These are phyloP conservation scores for Kandelia obovata DNA, from an alignment of 345 rosid species.

Conservation along the genomic window DNA sequence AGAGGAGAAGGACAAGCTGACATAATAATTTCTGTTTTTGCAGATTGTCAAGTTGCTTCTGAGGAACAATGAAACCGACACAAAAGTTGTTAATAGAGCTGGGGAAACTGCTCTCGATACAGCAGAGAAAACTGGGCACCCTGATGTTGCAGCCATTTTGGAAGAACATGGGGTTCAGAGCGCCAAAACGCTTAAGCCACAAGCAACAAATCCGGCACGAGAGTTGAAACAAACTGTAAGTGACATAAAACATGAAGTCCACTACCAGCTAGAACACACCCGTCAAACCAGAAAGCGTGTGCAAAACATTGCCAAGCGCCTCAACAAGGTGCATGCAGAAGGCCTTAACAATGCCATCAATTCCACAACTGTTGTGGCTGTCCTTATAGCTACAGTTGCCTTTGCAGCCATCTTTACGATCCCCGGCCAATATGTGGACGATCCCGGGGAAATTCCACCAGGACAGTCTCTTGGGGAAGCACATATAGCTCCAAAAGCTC, in stretches of 20 bases:
- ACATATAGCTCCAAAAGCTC: conserved; percentile 53
- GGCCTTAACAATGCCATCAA: conserved; percentile 95
- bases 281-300: conserved; percentile 80
- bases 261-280: conserved; percentile 84
- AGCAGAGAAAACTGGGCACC: conserved; percentile 72
- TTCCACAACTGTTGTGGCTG: conserved; percentile 93
- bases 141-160: conserved; percentile 44
- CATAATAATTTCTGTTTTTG: conserved; percentile 18
- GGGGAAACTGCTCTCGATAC: conserved; percentile 84
- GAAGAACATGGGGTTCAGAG: conserved; percentile 66
- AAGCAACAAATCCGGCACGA: conserved; percentile 52
- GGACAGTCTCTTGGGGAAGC: conserved; percentile 79
- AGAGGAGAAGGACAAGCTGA: conserved; percentile 7
- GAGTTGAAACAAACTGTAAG: conserved; percentile 92
- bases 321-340: conserved; percentile 80
- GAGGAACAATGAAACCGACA: conserved; percentile 41
- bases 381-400: conserved; percentile 86
- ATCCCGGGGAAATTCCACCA: conserved; percentile 25
- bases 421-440: conserved; percentile 82
- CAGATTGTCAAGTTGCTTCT: conserved; percentile 73
- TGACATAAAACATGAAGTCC: conserved; percentile 92
- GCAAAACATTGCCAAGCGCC: conserved; percentile 80
- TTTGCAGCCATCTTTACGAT: conserved; percentile 92
- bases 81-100: conserved; percentile 49
- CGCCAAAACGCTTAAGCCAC: conserved; percentile 54